A percentile compares a stretch with the other conserved stretches of the same genome.
Evolutionary conservation across 2,329 filamentous ascomycete species (phyloP).

Genomic region (Venturia aucupariae): DNA sequence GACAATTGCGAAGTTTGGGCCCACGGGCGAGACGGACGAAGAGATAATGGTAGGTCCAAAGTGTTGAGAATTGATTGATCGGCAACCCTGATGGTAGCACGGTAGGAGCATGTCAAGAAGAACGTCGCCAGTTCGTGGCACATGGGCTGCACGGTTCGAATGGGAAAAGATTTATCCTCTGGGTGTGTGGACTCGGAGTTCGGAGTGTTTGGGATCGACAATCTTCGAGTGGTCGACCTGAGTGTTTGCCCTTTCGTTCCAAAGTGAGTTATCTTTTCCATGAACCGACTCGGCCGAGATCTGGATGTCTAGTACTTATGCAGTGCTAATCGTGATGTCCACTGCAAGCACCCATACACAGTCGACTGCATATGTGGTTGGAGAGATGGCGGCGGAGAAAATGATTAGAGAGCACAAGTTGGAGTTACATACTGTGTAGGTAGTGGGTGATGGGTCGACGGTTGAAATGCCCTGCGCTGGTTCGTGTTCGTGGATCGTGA

Average conservation of each 20-base stretch:
- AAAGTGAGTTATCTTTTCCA: conserved; percentile 16
- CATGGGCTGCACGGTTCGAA: conserved; percentile 48
- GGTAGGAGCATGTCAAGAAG: conserved; percentile 33
- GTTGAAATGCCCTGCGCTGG: neutral
- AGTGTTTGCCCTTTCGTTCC: conserved; percentile 33
- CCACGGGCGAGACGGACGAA: conserved; percentile 42
- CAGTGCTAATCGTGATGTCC: neutral
- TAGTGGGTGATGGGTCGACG: neutral
- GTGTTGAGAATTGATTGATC: neutral
- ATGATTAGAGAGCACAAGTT: conserved; percentile 34
- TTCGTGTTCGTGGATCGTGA: no score
- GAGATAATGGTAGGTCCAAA: conserved; percentile 34
- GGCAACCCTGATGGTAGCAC: neutral
- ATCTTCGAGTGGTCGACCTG: conserved; percentile 34
- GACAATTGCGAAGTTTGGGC: conserved; percentile 30
- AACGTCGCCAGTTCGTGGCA: conserved; percentile 43
- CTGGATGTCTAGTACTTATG: neutral
- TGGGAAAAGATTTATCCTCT: conserved; percentile 36
- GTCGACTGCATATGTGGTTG: conserved; percentile 45
- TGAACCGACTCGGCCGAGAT: neutral
- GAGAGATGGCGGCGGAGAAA: conserved; percentile 43
- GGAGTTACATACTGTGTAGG: neutral
- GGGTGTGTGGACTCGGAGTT: conserved; percentile 35
- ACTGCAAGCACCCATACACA: conserved; percentile 38
- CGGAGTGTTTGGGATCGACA: conserved; percentile 29